A percentile compares a stretch with the other conserved stretches of the same genome.
phyloP scores from a whole-genome alignment of 352 stramenopile genomes.

The Globisporangium cylindrosporum region DNA sequence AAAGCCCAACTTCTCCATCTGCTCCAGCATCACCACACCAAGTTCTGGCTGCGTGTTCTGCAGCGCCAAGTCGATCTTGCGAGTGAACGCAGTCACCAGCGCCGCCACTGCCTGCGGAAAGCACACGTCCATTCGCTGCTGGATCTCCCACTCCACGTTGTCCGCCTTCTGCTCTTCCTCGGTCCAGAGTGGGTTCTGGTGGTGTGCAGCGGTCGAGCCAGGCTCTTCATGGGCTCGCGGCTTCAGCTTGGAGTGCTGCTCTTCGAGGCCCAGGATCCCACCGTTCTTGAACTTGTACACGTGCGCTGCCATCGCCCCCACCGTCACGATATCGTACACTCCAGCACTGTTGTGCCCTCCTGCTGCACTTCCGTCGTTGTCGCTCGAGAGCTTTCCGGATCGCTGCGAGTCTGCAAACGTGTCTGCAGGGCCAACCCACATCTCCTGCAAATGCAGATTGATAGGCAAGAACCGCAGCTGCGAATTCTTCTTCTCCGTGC shows the following conservation, averaged over 20 bases:
- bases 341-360: slow-evolving; percentile 10
- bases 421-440: slow-evolving; percentile 75
- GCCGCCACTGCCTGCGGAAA: slow-evolving; percentile 77
- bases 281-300: slow-evolving; percentile 89
- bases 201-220: slow-evolving; percentile 39
- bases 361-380: slow-evolving; percentile 17
- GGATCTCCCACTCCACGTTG: slow-evolving; percentile 68
- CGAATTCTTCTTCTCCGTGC: slow-evolving; percentile 83
- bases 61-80: slow-evolving; percentile 75
- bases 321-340: slow-evolving; percentile 85
- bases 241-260: slow-evolving; percentile 72
- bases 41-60: slow-evolving; percentile 45
- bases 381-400: slow-evolving; percentile 26
- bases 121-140: slow-evolving; percentile 84
- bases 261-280: slow-evolving; percentile 69
- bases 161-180: slow-evolving; percentile 83
- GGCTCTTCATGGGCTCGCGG: slow-evolving; percentile 48
- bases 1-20: slow-evolving; percentile 78
- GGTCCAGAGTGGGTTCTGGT: slow-evolving; percentile 76
- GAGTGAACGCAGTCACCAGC: slow-evolving; percentile 78
- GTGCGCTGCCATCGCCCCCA: slow-evolving; percentile 83
- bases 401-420: slow-evolving; percentile 34
- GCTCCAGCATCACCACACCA: slow-evolving; percentile 63
- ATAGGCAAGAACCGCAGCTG: slow-evolving; percentile 79
- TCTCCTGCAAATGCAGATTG: slow-evolving; percentile 84